These are phyloP conservation scores for Kandelia obovata DNA, from an alignment of 345 rosid genomes.

Conservation along the genomic window DNA sequence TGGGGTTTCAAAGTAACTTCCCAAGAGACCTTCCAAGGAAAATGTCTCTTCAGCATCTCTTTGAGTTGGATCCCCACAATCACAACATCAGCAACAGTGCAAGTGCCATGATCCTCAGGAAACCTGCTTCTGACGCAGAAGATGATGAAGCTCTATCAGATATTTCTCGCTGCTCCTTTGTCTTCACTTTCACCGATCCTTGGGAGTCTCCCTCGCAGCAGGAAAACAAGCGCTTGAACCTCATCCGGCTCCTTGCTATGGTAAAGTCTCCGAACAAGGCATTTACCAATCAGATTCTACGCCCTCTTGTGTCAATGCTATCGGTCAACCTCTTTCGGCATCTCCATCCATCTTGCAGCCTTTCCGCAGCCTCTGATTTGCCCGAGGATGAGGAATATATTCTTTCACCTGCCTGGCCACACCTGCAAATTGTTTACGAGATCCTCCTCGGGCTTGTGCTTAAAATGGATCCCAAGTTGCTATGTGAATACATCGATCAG, in stretches of 20 bases:
- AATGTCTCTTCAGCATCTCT: slow-evolving; percentile 33
- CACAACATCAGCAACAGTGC: background rate
- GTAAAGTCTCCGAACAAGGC: slow-evolving; percentile 34
- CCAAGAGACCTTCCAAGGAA: slow-evolving; percentile 34
- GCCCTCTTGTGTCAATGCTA: slow-evolving; percentile 49
- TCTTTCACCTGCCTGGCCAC: slow-evolving; percentile 45
- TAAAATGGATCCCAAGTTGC: slow-evolving; percentile 37
- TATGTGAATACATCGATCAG: slow-evolving; percentile 33
- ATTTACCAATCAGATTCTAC: slow-evolving; percentile 23
- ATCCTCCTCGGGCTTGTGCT: slow-evolving; percentile 41
- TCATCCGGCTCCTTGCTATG: slow-evolving; percentile 39
- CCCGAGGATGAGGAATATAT: slow-evolving; percentile 47
- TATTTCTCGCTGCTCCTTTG: slow-evolving; percentile 33
- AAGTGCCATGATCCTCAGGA: slow-evolving; percentile 18
- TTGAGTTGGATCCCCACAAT: slow-evolving; percentile 34
- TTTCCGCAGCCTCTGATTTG: slow-evolving; percentile 16
- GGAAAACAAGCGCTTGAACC: slow-evolving; percentile 47
- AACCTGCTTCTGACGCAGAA: slow-evolving; percentile 19
- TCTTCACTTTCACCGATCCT: slow-evolving; percentile 48
- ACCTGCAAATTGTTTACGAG: slow-evolving; percentile 49
- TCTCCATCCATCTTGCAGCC: slow-evolving; percentile 40
- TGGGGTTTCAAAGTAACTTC: slow-evolving; percentile 38
- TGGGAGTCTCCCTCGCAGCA: slow-evolving; percentile 48
- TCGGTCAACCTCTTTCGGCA: slow-evolving; percentile 51
- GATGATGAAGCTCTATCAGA: slow-evolving; percentile 34